phyloP scores from a whole-genome alignment of 169 alveolate genomes.

The Toxoplasma gondii region DNA sequence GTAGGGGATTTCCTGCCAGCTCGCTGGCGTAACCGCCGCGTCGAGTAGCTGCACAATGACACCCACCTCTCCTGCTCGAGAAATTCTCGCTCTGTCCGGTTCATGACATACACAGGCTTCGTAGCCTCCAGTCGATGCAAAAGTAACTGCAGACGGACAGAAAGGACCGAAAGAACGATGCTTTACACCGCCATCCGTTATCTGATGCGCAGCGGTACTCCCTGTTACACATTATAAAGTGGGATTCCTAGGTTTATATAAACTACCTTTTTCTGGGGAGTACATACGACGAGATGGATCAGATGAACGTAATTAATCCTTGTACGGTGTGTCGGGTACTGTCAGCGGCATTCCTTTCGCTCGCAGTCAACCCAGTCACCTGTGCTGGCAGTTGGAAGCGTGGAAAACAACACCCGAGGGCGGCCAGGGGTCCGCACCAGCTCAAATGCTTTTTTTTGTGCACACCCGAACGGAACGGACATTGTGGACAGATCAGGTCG shows the following conservation, averaged over 20 bases:
- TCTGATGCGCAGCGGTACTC: neutral
- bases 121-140: neutral
- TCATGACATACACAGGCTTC: neutral
- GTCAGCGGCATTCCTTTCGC: neutral
- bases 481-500: no score
- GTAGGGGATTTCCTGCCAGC: neutral
- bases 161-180: no score
- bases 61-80: conserved; percentile 7
- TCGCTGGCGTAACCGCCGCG: conserved; percentile 33
- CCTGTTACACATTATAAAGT: neutral
- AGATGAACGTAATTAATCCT: neutral
- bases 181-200: no score
- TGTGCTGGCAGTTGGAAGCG: no score
- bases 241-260: no score
- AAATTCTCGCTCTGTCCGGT: neutral
- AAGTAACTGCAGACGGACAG: neutral
- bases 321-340: neutral
- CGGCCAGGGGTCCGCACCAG: no score
- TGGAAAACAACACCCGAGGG: no score
- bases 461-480: no score
- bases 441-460: no score
- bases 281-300: neutral
- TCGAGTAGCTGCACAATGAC: conserved; percentile 27
- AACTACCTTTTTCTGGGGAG: no score
- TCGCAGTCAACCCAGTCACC: neutral